Conservation (phyloP, 768 basidiomycete genomes). For the Neoboletus subvelutipes region DNA sequence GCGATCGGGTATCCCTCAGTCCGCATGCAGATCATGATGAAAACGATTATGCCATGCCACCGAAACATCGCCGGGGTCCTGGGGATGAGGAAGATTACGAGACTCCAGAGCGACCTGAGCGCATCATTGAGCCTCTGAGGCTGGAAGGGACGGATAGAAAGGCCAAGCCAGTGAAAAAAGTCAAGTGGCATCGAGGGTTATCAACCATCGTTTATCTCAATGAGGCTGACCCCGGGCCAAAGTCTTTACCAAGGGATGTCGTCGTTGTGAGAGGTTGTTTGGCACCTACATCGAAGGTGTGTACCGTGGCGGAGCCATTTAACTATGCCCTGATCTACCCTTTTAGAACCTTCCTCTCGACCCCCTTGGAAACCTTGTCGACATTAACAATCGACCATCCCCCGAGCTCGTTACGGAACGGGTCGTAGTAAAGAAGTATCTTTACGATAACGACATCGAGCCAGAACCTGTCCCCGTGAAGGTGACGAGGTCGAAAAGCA, state of each 20-base stretch:
- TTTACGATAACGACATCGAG: conserved; percentile 73
- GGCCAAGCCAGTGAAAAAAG: conserved; percentile 47
- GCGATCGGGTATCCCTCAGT: conserved; percentile 2
- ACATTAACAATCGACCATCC: conserved; percentile 51
- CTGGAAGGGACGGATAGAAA: conserved; percentile 35
- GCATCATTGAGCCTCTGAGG: conserved; percentile 41
- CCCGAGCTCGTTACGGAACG: conserved; percentile 61
- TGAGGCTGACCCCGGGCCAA: conserved; percentile 55
- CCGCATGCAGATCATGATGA: conserved; percentile 22
- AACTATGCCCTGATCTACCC: conserved; percentile 6
- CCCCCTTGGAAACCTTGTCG: conserved; percentile 66
- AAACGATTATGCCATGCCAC: conserved; percentile 23
- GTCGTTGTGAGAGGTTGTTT: conserved; percentile 61
- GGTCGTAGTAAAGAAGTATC: conserved; percentile 71
- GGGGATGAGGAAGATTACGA: conserved; percentile 83
- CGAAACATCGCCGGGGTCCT: conserved; percentile 58
- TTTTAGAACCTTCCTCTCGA: conserved; percentile 61
- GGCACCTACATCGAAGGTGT: conserved; percentile 65
- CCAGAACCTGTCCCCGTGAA: conserved; percentile 36
- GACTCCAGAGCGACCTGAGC: conserved; percentile 53
- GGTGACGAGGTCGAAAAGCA: conserved; percentile 57
- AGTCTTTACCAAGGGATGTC: conserved; percentile 41
- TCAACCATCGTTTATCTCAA: conserved; percentile 62
- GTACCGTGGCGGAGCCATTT: conserved; percentile 6
- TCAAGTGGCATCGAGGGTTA: conserved; percentile 77